Base-by-base conservation (phyloP, 2,329 filamentous ascomycete species). In the Botrytis cinerea region DNA sequence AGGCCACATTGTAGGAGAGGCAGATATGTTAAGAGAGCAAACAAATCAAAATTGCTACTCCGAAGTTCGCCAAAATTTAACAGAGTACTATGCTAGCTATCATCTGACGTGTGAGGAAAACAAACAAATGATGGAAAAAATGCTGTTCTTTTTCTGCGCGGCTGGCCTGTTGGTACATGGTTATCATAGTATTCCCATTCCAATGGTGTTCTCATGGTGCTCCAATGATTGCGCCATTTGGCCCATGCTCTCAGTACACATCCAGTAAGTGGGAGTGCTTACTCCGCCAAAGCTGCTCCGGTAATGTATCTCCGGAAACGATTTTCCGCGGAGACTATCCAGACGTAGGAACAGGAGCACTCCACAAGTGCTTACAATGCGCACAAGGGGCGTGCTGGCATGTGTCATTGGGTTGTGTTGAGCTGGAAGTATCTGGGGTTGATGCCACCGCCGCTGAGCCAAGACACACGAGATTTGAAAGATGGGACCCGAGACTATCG, bases 201-300 rank as follows among this genome's bases (percentile, higher is more conserved):
- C 45, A 38, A 32, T 48, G 63, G 12, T 51, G 45, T 25, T 8
- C 6, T 32, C n/a, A 22, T 48, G 63, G 12, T 51, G 45, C 38
- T 51, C 10, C 28, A 48, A 22, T 10, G 43, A 69, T 57, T 54
- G 25, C n/a, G n/a, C 66, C 66, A 69, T 57, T 38, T 20, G 22
- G 43, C 38, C n/a, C n/a, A 57, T 57, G 48, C n/a, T 68, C 48
- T n/a, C 38, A 68, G 22, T n/a, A 69, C n/a, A 43, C 10, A 57
- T 32, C n/a, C 38, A 51, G 35, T 32, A 43, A 45, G 66, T 54
- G 66, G 48, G 35, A 68, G 48, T 45, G 48, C 66, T 69, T 69
- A 59, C 66, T 69, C 66, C 66, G 59, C 60, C 35, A 63, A 71
- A 25, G 25, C 45, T 71, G n/a, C 46, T 32, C 69, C 59, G 59